A percentile compares a stretch with the other conserved stretches of the same genome.
phyloP scores from a whole-genome alignment of 345 rosid species.

The Arabidopsis thaliana region DNA sequence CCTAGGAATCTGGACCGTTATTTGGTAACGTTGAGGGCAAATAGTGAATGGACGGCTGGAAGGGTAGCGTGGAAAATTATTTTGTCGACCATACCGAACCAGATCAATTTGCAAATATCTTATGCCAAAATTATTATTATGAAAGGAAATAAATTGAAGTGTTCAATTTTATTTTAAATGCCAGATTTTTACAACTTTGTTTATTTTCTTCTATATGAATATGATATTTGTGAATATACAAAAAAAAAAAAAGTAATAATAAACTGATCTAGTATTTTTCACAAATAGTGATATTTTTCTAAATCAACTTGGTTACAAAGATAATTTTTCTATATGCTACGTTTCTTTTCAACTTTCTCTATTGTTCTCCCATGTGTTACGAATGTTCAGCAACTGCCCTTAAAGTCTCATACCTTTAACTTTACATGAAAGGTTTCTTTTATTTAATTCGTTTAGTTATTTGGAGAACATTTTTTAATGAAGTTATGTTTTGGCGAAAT shows the following conservation, averaged over 20 bases:
- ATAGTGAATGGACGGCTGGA: constrained; percentile 16
- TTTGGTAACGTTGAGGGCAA: constrained; percentile 19
- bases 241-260: neutral
- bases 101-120: constrained; percentile 26
- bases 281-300: neutral
- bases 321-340: neutral
- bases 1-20: constrained; percentile 11
- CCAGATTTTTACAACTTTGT: neutral
- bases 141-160: neutral
- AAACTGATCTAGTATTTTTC: too few relatives aligned
- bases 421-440: neutral
- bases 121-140: neutral
- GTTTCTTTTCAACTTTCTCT: neutral
- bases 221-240: neutral
- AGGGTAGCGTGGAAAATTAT: constrained; percentile 27
- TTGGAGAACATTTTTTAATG: neutral
- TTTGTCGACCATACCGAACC: constrained; percentile 16
- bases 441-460: neutral
- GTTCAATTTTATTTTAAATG: neutral
- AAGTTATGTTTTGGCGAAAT: neutral
- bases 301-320: neutral
- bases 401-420: neutral
- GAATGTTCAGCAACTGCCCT: constrained; percentile 11
- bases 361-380: neutral
- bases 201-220: neutral